Percentiles rank a stretch among this genome's conserved stretches.
These are phyloP conservation scores for Euphorbia pulcherrima DNA, from an alignment of 345 rosid genomes.

Conservation along the genomic window DNA sequence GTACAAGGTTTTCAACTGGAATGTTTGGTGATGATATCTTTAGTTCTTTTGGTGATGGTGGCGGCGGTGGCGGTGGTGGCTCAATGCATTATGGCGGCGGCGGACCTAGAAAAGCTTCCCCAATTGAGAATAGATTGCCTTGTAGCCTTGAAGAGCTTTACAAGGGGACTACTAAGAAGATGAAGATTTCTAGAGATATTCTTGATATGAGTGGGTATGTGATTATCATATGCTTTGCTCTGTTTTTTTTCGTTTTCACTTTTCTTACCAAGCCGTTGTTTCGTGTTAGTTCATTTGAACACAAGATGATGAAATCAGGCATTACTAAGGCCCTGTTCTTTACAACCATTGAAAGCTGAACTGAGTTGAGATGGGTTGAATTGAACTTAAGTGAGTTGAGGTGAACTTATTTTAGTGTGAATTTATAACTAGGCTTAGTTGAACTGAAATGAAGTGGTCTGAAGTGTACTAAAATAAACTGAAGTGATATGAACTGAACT, in stretches of 20 bases:
- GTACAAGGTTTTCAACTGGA: slow-evolving; percentile 13
- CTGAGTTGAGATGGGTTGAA: too few species aligned
- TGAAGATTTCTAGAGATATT: slow-evolving; percentile 28
- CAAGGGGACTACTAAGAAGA: slow-evolving; percentile 22
- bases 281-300: not conserved
- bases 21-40: slow-evolving; percentile 22
- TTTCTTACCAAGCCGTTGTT: not conserved
- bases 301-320: not conserved
- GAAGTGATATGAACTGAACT: too few species aligned
- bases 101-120: slow-evolving; percentile 23
- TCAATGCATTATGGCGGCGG: slow-evolving; percentile 12
- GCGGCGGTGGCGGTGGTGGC: slow-evolving; percentile 26
- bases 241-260: not conserved
- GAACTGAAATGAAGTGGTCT: too few species aligned
- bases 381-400: too few species aligned
- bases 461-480: too few species aligned
- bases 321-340: too few species aligned
- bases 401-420: too few species aligned
- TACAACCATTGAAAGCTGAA: too few species aligned
- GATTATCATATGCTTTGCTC: not conserved
- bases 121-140: slow-evolving; percentile 21
- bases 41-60: slow-evolving; percentile 18
- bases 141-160: slow-evolving; percentile 31
- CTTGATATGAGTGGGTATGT: slow-evolving; percentile 24
- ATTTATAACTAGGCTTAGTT: too few species aligned